A percentile compares a stretch with the other conserved stretches of the same genome.
phyloP scores from a whole-genome alignment of 78 protist species.

The Guillardia theta region DNA sequence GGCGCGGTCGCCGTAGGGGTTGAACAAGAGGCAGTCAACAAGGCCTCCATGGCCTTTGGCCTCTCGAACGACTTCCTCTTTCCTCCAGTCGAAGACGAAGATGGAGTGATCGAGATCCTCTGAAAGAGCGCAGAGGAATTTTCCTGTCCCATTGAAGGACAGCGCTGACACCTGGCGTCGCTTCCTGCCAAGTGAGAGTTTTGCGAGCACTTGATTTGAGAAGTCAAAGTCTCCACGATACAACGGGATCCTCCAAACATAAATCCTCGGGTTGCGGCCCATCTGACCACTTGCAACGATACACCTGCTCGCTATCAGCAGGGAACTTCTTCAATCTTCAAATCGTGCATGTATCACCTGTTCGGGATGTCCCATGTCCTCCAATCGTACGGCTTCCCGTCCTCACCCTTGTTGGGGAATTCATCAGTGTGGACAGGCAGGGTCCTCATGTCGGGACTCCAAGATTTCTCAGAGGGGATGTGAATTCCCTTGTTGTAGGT shows the following conservation, averaged over 20 bases:
- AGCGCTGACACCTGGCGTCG: not conserved
- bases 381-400: not conserved
- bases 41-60: not conserved
- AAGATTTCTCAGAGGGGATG: not conserved
- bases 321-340: not conserved
- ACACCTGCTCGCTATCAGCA: not conserved
- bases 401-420: not conserved
- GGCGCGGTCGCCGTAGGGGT: not conserved
- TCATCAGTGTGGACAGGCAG: not conserved
- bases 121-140: not conserved
- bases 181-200: not conserved
- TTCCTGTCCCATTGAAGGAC: not conserved
- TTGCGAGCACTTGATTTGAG: not conserved
- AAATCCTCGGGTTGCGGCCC: conserved; percentile 23
- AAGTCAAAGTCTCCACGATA: not conserved
- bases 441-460: not conserved
- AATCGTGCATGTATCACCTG: not conserved
- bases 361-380: not conserved
- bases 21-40: not conserved
- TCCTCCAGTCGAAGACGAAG: conserved; percentile 32
- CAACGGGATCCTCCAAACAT: not conserved
- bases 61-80: not conserved
- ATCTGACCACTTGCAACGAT: not conserved
- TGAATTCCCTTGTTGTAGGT: not conserved
- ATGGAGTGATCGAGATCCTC: not conserved